Base-by-base conservation (phyloP, 2,329 filamentous ascomycete species). In the Diaporthe ilicicola region DNA sequence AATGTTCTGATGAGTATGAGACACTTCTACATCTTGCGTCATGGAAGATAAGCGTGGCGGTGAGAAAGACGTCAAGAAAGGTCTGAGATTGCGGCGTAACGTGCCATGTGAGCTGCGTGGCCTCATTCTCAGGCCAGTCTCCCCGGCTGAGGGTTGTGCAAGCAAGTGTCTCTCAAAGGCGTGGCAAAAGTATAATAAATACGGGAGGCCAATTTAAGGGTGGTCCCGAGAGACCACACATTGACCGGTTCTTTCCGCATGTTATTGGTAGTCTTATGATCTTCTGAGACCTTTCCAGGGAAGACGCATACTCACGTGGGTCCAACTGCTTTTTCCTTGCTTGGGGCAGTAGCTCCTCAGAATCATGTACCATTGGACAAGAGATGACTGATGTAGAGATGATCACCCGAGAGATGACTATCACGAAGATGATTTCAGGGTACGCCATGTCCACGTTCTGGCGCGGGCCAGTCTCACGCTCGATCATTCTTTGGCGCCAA, bases 181-280 rank as follows among this genome's bases (percentile, higher is more conserved):
- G 32, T 34, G 59, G 29, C 17, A 34, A 48, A 48, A 62, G 59
- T 62, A 48, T 17, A 15, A 48, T 17, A 46, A 46, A 5, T 24
- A 48, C 27, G 42, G 32, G 42, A 29, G 13, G 13, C 22, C 56
- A 48, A 62, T 48, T 8, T 62, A 22, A 48, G 27, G 55, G 24
- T 46, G 29, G 39, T 61, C 55, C 55, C 55, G 55, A 61, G 55
- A 61, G 37, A 9, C 9, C 6, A 62, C 39, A 62, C 12, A 17
- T n/a, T 62, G 27, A 48, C 56, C 59, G 59, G 59, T 62, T 62
- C 42, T 42, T 48, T 48, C 59, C 59, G 59, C 42, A 62, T 19
- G 24, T 17, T 34, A 27, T 37, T 29, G 48, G 27, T 50, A 27
- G 29, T 62, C 59, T 48, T 39, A 62, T 61, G 56, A 46, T 46